phyloP scores from a whole-genome alignment of 352 stramenopile species.

The Pythium grandisporangium region DNA sequence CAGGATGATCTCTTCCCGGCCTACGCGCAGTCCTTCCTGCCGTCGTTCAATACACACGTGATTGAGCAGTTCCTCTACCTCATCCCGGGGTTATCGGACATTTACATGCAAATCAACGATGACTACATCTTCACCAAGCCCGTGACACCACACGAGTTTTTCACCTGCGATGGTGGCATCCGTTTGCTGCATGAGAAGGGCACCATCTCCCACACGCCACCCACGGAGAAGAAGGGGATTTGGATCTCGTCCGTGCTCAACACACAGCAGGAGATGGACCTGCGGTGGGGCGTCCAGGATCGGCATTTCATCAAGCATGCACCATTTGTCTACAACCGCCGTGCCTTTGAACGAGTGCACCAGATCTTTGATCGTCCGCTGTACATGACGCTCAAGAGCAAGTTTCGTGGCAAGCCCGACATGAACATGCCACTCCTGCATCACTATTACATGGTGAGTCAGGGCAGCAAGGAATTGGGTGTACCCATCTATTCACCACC shows the following conservation, averaged over 20 bases:
- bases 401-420: conserved; percentile 77
- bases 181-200: conserved; percentile 65
- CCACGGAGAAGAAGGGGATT: conserved; percentile 74
- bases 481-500: conserved; percentile 70
- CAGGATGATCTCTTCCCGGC: conserved; percentile 82
- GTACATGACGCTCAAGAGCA: conserved; percentile 78
- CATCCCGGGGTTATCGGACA: conserved; percentile 78
- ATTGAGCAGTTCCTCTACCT: conserved; percentile 85
- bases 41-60: conserved; percentile 85
- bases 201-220: conserved; percentile 67
- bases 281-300: conserved; percentile 67
- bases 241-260: conserved; percentile 85
- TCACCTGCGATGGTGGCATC: conserved; percentile 82
- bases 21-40: conserved; percentile 71
- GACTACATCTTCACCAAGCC: conserved; percentile 85
- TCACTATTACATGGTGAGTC: conserved; percentile 84
- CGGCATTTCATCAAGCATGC: conserved; percentile 86
- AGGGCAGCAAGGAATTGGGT: conserved; percentile 67
- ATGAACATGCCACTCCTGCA: conserved; percentile 86
- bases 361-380: conserved; percentile 81
- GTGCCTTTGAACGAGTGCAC: conserved; percentile 78
- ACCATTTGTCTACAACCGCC: conserved; percentile 81
- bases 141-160: conserved; percentile 74
- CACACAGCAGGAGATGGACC: conserved; percentile 85
- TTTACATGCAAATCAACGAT: conserved; percentile 87